Base-by-base conservation (phyloP, 1,139 yeast genomes). In the Hemisphaericaspora xylofermentans region DNA sequence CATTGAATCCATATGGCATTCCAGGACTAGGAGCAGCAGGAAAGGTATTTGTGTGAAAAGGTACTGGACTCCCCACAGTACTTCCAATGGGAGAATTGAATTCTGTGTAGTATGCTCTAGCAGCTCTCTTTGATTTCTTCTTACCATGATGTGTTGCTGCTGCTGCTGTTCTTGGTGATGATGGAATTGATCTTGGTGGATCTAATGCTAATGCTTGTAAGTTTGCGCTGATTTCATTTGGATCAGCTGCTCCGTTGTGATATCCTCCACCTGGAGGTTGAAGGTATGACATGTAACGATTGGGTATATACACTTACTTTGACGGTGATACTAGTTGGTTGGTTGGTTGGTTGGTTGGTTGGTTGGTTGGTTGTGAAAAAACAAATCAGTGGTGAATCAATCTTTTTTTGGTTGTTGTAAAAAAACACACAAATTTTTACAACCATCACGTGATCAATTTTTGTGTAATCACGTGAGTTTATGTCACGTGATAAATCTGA, bases 91-190 rank as follows among this genome's bases (percentile, higher is more conserved):
- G 53, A 17, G 52, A 36, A 33, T 47, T 50, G 43, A 57, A 52
- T 15, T 55, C 63, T 18, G 65, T 56, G 47, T 75, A 80, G 55
- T 60, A 70, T 1, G 78, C 80, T 46, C 81, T 61, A 8, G 64
- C 71, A 4, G 74, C 58, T 48, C 78, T 58, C 52, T 72, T 75
- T 48, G 70, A 69, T 52, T 57, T 63, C 26, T 46, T 46, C 33
- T 43, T 45, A 10, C 41, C 25, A n/a, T 26, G 28, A n/a, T n/a
- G n/a, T n/a, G n/a, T n/a, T n/a, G n/a, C n/a, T n/a, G n/a, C n/a
- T n/a, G n/a, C n/a, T n/a, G n/a, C n/a, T n/a, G n/a, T n/a, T n/a
- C n/a, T n/a, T n/a, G n/a, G n/a, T n/a, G n/a, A n/a, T 6, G 17
- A 18, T 15, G 39, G 17, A 14, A 12, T 24, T 6, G 27, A 5